A percentile compares a stretch with the other conserved stretches of the same genome.
Conservation (phyloP, 2,329 filamentous ascomycete genomes). For the Scedosporium dehoogii region DNA sequence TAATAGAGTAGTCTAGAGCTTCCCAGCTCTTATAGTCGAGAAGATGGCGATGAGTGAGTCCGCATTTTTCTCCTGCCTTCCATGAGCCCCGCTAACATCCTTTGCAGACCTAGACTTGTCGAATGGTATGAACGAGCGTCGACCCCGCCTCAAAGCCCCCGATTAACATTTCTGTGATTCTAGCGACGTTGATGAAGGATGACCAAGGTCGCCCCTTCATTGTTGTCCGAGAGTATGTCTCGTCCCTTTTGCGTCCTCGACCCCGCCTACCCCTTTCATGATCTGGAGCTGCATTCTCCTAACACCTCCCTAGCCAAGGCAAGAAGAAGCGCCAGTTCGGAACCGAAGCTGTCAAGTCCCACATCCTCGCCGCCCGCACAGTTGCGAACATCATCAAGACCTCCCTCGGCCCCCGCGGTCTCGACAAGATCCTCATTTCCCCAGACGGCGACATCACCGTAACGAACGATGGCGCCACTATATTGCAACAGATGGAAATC, state of each 20-base stretch:
- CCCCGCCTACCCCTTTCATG: constrained; percentile 11
- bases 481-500: constrained; percentile 97
- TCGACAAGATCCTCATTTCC: constrained; percentile 99
- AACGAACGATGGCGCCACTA: constrained; percentile 97
- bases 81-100: constrained; percentile 4
- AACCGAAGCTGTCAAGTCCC: constrained; percentile 94
- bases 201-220: constrained; percentile 97
- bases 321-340: constrained; percentile 96
- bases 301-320: constrained; percentile 58
- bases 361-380: constrained; percentile 92
- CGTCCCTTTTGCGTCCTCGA: constrained; percentile 2
- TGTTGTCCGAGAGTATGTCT: constrained; percentile 84
- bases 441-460: constrained; percentile 98
- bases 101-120: constrained; percentile 67
- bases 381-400: constrained; percentile 97
- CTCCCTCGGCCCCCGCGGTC: constrained; percentile 85
- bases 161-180: constrained; percentile 12
- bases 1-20: not conserved
- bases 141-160: constrained; percentile 4
- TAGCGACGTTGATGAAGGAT: constrained; percentile 79
- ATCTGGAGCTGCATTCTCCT: constrained; percentile 8
- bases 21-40: not conserved
- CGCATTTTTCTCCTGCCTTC: not conserved
- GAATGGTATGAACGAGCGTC: constrained; percentile 51
- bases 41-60: constrained; percentile 16